A percentile compares a stretch with the other conserved stretches of the same genome.
phyloP scores from a whole-genome alignment of 2,329 filamentous ascomycete species.

The Beauveria brongniartii region DNA sequence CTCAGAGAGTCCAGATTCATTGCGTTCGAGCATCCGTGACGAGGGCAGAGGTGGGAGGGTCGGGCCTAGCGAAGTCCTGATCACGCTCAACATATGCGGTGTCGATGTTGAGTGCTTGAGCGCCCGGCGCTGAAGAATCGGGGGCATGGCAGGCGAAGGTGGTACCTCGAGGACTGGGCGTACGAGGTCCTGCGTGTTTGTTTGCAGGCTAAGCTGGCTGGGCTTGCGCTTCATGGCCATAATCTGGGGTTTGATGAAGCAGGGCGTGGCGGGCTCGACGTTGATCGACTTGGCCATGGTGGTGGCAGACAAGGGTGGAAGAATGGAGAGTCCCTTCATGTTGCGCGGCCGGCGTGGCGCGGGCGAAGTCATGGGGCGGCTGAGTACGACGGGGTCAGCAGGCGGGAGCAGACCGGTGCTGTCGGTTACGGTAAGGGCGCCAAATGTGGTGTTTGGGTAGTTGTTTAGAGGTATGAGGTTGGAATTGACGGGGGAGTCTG shows the following conservation, averaged over 20 bases:
- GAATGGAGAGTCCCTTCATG: constrained; percentile 76
- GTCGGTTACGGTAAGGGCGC: constrained; percentile 21
- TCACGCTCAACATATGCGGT: constrained; percentile 54
- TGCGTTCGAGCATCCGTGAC: constrained; percentile 51
- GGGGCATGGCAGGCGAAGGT: constrained; percentile 45
- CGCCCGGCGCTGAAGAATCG: constrained; percentile 53
- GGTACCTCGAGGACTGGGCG: constrained; percentile 45
- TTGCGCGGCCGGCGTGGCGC: constrained; percentile 68
- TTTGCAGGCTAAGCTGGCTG: constrained; percentile 71
- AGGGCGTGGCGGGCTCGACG: constrained; percentile 63
- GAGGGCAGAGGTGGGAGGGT: constrained; percentile 51
- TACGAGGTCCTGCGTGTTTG: constrained; percentile 51
- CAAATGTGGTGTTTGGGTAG: constrained; percentile 55
- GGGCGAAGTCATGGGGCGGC: constrained; percentile 58
- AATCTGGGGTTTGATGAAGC: constrained; percentile 73
- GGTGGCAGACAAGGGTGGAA: constrained; percentile 46
- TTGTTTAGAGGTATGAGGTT: constrained; percentile 64
- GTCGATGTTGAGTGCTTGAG: constrained; percentile 62
- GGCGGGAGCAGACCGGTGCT: constrained; percentile 34
- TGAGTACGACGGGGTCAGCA: constrained; percentile 30
- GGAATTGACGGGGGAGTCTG: constrained; percentile 74
- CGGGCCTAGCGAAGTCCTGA: constrained; percentile 42
- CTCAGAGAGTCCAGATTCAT: constrained; percentile 52
- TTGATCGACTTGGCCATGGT: constrained; percentile 41
- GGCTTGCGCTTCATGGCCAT: constrained; percentile 66